Conservation (phyloP, 140 eudicot genomes). For the Flaveria floridana region DNA sequence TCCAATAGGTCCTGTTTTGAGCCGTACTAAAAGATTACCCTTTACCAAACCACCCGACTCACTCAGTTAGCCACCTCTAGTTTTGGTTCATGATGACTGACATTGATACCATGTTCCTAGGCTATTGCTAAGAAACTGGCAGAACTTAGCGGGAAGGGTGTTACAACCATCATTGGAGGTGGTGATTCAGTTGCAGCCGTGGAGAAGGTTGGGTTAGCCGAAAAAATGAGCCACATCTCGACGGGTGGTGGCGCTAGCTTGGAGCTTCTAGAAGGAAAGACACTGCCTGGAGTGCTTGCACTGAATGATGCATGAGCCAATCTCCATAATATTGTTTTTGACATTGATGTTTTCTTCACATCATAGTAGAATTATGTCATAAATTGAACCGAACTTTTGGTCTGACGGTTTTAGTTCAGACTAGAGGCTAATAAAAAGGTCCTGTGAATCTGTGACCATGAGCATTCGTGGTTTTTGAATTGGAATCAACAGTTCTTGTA, state of each 20-base stretch:
- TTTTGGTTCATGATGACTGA: constrained; percentile 4
- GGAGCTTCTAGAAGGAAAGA: constrained; percentile 69
- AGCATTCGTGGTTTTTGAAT: constrained; percentile 29
- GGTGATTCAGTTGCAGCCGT: constrained; percentile 78
- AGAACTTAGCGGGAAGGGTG: constrained; percentile 64
- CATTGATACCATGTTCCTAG: constrained; percentile 27
- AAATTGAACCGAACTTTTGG: constrained; percentile 14
- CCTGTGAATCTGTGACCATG: constrained; percentile 37
- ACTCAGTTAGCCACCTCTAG: background rate
- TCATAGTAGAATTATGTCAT: constrained; percentile 22
- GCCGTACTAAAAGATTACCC: background rate
- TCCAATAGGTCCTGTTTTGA: background rate
- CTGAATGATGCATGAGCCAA: constrained; percentile 50
- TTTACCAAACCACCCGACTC: background rate
- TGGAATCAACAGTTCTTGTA: constrained; percentile 25
- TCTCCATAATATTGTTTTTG: constrained; percentile 13
- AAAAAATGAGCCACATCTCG: constrained; percentile 71
- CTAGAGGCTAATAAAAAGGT: constrained; percentile 34
- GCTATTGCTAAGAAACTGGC: constrained; percentile 70
- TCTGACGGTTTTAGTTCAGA: constrained; percentile 18
- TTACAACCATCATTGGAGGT: constrained; percentile 70
- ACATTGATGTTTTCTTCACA: background rate
- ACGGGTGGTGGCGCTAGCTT: constrained; percentile 87
- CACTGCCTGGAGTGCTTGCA: constrained; percentile 66
- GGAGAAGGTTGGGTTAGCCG: constrained; percentile 68